Evolutionary conservation across 2,329 filamentous ascomycete species (phyloP), one percentile per base, ranked within the genome.

Genomic region (Helotiales sp.): DNA sequence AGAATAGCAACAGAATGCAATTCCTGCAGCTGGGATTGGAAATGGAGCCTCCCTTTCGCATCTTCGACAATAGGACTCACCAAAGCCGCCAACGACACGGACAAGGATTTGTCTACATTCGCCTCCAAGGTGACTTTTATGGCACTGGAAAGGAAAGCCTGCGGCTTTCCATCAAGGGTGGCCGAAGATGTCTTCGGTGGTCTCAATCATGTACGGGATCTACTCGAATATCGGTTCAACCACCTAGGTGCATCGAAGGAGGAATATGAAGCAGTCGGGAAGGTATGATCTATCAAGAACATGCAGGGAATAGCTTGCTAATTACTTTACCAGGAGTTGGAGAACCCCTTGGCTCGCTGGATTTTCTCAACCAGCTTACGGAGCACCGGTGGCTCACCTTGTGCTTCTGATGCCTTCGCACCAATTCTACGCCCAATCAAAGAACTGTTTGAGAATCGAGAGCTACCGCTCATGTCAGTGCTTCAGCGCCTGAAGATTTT

Each of bases 401-500:
- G 55, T 45, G 20, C 34, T 22, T 26, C 55, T 45, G 55, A 59
- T 8, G 22, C 55, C 34, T 59, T 59, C 55, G 55, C 55, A 59
- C 34, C 55, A 10, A 59, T 59, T 45, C 55, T 59, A 59, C 55
- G 28, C 55, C 55, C 34, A 59, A 40, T 59, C 52, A 45, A 59
- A 59, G 34, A 45, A 59, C 24, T 59, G 22, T 59, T 59, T 59
- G 55, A 59, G 55, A 59, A 59, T 59, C 55, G 37, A 59, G 34
- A 59, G 55, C 55, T 59, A 40, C 55, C 34, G 55, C 34, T 59
- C 34, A 59, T 59, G 13, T 45, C 34, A 45, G 34, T 59, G 55
- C 55, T 59, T 30, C 55, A 45, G 55, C 34, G 55, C 55, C 55
- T 59, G 20, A 59, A 59, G 55, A 59, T 59, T 59, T 59, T 59